These are phyloP conservation scores for Corylus americana DNA, from an alignment of 306 rosid genomes.

Conservation along the genomic window DNA sequence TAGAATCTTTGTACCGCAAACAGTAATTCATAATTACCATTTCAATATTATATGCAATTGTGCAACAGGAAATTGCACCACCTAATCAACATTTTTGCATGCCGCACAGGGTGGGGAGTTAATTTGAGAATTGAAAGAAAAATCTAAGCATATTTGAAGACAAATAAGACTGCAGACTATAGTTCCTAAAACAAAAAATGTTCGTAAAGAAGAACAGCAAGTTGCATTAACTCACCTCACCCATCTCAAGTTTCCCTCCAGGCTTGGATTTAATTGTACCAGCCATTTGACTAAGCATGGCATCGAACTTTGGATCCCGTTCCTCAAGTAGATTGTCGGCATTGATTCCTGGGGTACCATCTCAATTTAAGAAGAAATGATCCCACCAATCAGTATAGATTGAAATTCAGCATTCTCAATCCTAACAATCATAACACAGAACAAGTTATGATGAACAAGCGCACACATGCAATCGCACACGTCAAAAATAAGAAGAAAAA, in stretches of 20 bases:
- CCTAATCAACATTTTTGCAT: background rate
- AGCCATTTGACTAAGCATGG: constrained; percentile 87
- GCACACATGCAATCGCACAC: background rate
- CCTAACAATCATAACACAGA: background rate
- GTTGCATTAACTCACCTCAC: constrained; percentile 68
- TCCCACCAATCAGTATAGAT: constrained; percentile 27
- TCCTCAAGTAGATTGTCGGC: constrained; percentile 67
- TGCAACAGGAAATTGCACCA: background rate
- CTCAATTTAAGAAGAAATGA: constrained; percentile 46
- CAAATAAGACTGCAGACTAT: background rate
- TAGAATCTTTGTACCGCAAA: background rate
- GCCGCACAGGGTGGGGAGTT: background rate
- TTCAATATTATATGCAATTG: background rate
- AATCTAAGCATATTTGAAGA: background rate
- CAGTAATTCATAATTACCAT: background rate
- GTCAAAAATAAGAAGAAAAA: background rate
- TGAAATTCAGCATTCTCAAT: constrained; percentile 10
- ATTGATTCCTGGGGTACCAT: constrained; percentile 41
- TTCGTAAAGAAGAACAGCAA: constrained; percentile 6
- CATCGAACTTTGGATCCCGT: constrained; percentile 74
- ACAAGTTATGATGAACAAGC: background rate
- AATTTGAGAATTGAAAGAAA: background rate
- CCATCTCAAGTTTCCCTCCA: constrained; percentile 89
- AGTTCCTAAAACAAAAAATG: constrained; percentile 3
- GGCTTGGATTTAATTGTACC: constrained; percentile 83